phyloP scores from a whole-genome alignment of 2,329 filamentous ascomycete genomes.

The Fusarium drepaniforme region DNA sequence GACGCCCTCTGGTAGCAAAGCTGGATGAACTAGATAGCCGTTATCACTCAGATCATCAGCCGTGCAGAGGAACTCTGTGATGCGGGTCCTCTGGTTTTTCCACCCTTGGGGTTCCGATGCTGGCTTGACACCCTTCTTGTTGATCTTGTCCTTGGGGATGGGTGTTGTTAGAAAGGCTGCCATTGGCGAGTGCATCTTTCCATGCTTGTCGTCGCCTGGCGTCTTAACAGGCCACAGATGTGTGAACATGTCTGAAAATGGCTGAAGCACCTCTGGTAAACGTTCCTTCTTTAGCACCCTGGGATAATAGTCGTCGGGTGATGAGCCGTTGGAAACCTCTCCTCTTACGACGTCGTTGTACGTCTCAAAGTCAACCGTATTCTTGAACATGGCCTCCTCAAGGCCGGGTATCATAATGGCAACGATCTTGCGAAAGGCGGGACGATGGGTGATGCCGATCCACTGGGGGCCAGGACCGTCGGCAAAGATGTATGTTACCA shows the following conservation, averaged over 20 bases:
- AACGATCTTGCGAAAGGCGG: slow-evolving; percentile 82
- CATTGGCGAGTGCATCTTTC: slow-evolving; percentile 87
- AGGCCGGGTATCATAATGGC: slow-evolving; percentile 92
- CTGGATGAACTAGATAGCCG: slow-evolving; percentile 87
- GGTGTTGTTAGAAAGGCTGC: slow-evolving; percentile 85
- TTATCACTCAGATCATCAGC: slow-evolving; percentile 83
- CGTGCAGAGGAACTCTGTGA: slow-evolving; percentile 82
- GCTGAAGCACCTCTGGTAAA: slow-evolving; percentile 68
- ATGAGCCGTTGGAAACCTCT: slow-evolving; percentile 50
- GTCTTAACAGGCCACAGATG: slow-evolving; percentile 92
- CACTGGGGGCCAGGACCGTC: slow-evolving; percentile 75
- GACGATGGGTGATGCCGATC: slow-evolving; percentile 72
- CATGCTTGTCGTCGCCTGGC: slow-evolving; percentile 85
- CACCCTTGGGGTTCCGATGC: slow-evolving; percentile 74
- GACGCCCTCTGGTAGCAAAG: slow-evolving; percentile 72
- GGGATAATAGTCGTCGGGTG: slow-evolving; percentile 72
- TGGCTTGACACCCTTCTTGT: slow-evolving; percentile 69
- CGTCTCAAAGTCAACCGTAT: slow-evolving; percentile 61
- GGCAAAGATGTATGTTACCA: slow-evolving; percentile 75
- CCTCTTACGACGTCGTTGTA: slow-evolving; percentile 57
- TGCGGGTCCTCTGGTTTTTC: slow-evolving; percentile 81
- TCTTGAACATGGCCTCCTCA: slow-evolving; percentile 89
- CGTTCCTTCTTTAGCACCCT: slow-evolving; percentile 62
- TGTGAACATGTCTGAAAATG: slow-evolving; percentile 84
- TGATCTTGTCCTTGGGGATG: slow-evolving; percentile 73